A percentile compares a stretch with the other conserved stretches of the same genome.
Evolutionary conservation across 306 rosid species (phyloP).

Genomic region (Prinsepia uniflora): DNA sequence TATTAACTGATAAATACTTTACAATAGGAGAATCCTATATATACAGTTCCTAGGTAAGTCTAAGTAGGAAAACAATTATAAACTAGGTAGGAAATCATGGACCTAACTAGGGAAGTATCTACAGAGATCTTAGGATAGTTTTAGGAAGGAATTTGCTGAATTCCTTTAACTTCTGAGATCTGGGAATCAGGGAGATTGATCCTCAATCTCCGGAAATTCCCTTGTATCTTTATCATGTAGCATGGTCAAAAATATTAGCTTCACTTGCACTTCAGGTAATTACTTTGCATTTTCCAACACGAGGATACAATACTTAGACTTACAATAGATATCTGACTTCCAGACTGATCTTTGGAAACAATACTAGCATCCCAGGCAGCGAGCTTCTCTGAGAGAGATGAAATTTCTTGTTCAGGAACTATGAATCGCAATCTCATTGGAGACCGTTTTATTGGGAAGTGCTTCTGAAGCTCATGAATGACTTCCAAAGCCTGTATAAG

Average conservation of each 20-base stretch:
- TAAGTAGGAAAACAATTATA: too few relatives aligned
- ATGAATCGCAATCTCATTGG: constrained; percentile 68
- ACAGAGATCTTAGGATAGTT: too few relatives aligned
- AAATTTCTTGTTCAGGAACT: constrained; percentile 45
- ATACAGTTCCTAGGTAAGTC: too few relatives aligned
- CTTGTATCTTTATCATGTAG: too few relatives aligned
- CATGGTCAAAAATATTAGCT: neutral
- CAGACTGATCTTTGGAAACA: constrained; percentile 62
- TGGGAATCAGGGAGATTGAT: too few relatives aligned
- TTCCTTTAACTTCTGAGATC: too few relatives aligned
- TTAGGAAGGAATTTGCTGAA: too few relatives aligned
- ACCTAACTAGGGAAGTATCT: too few relatives aligned
- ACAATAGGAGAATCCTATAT: too few relatives aligned
- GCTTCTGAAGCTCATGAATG: constrained; percentile 96
- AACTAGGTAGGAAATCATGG: too few relatives aligned
- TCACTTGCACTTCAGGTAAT: neutral
- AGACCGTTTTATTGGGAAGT: constrained; percentile 83
- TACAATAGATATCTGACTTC: constrained; percentile 62
- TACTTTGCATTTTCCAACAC: neutral
- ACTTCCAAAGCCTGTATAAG: constrained; percentile 76
- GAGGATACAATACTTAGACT: constrained; percentile 22
- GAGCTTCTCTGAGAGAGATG: constrained; percentile 62
- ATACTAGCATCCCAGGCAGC: constrained; percentile 60
- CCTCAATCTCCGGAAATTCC: too few relatives aligned
- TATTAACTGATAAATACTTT: too few relatives aligned